Conservation (phyloP, 371 early-diverging fungal genomes). For the Mortierella sp. region DNA sequence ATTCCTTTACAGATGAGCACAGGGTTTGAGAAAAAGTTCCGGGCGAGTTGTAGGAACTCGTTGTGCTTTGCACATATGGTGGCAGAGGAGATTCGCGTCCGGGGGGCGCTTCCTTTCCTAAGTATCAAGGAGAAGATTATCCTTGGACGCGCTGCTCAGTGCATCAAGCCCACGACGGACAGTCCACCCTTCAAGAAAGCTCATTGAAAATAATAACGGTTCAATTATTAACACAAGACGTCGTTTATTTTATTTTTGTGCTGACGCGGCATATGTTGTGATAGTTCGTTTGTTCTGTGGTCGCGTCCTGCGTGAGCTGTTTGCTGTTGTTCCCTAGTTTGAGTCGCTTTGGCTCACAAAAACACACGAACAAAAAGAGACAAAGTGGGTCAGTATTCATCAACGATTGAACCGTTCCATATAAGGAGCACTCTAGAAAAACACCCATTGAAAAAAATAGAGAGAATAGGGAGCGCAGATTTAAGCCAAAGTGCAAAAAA, state of each 20-base stretch:
- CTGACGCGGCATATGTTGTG: background rate
- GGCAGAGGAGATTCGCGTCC: background rate
- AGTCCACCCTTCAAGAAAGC: background rate
- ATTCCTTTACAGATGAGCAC: slow-evolving; percentile 11
- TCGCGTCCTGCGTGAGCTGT: background rate
- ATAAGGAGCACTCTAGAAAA: too few relatives aligned
- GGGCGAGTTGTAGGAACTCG: background rate
- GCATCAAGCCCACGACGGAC: background rate
- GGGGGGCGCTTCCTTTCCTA: background rate
- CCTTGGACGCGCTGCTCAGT: slow-evolving; percentile 4
- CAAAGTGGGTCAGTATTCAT: background rate
- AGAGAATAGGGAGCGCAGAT: slow-evolving; percentile 5
- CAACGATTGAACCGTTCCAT: background rate
- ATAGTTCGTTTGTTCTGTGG: background rate
- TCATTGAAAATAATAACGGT: background rate
- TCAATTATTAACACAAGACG: background rate
- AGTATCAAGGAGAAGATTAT: slow-evolving; percentile 2
- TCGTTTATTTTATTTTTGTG: background rate
- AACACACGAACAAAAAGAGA: background rate
- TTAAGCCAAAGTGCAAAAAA: background rate
- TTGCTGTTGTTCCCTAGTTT: background rate
- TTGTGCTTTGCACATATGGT: slow-evolving; percentile 1
- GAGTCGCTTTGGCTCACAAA: background rate
- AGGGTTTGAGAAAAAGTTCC: background rate
- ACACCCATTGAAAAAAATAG: background rate